These are phyloP conservation scores for Tylopilus vinaceipallidus DNA, from an alignment of 768 basidiomycete genomes.

Conservation along the genomic window DNA sequence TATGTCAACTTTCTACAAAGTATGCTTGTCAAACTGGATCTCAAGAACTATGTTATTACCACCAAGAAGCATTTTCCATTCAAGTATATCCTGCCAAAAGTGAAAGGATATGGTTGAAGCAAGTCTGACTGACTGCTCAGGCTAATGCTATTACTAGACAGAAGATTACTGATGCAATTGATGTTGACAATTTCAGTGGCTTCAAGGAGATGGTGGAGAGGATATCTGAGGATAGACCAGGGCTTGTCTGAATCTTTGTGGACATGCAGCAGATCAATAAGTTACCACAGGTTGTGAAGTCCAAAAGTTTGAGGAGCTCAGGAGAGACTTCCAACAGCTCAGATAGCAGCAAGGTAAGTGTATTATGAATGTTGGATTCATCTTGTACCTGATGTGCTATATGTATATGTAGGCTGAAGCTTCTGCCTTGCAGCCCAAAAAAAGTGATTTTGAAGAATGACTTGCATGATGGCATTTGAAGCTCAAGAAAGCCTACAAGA, in stretches of 20 bases:
- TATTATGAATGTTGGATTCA: no score
- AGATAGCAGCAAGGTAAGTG: no score
- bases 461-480: constrained; percentile 3
- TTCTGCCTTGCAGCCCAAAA: no score
- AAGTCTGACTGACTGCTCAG: no score
- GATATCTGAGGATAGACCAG: neutral
- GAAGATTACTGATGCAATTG: neutral
- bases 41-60: constrained; percentile 2
- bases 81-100: constrained; percentile 8
- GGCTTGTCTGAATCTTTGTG: neutral
- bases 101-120: no score
- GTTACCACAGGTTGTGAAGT: neutral
- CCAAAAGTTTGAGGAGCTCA: no score
- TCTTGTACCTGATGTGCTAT: no score
- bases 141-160: no score
- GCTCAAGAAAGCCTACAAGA: constrained; percentile 4
- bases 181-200: constrained; percentile 9
- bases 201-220: constrained; percentile 19
- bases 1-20: constrained; percentile 7
- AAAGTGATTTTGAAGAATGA: no score
- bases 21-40: constrained; percentile 9
- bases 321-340: no score
- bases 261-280: constrained; percentile 4
- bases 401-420: no score
- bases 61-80: constrained; percentile 24